These are phyloP conservation scores for Heliamphora exappendiculata DNA, from an alignment of 148 eudicot genomes.

Conservation along the genomic window DNA sequence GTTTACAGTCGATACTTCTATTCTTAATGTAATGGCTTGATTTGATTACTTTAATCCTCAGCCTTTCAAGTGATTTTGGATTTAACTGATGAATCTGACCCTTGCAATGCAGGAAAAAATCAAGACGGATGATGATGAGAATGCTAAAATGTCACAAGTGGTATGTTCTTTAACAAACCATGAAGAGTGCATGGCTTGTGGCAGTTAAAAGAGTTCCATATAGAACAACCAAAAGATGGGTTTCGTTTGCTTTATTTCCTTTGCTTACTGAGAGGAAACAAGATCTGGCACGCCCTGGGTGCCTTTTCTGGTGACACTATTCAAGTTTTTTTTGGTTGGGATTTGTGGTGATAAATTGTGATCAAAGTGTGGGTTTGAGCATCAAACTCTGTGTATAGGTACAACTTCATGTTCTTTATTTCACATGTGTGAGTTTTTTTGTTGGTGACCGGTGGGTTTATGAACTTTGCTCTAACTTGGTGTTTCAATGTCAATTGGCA, in stretches of 20 bases:
- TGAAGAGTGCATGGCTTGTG: slow-evolving; percentile 87
- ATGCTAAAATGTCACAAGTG: slow-evolving; percentile 63
- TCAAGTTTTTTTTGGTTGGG: neutral
- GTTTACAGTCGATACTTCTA: slow-evolving; percentile 84
- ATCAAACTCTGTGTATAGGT: neutral
- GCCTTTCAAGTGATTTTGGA: neutral
- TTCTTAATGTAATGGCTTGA: slow-evolving; percentile 42
- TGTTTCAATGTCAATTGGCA: neutral
- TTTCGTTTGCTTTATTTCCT: neutral
- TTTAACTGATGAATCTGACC: neutral
- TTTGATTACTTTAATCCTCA: neutral
- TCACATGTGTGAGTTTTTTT: neutral
- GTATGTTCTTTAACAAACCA: slow-evolving; percentile 76
- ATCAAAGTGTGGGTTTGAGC: neutral
- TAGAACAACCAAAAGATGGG: too few relatives aligned
- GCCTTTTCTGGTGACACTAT: neutral
- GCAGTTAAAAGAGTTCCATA: slow-evolving; percentile 35
- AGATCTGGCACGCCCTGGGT: neutral
- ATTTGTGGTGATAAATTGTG: neutral
- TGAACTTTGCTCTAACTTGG: neutral
- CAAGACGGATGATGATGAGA: slow-evolving; percentile 34
- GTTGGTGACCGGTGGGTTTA: neutral
- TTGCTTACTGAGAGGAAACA: neutral
- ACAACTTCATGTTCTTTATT: neutral
- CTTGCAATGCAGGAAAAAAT: slow-evolving; percentile 43